Conservation (phyloP, 1,139 yeast genomes). For the Tardiomyces depauwii region DNA sequence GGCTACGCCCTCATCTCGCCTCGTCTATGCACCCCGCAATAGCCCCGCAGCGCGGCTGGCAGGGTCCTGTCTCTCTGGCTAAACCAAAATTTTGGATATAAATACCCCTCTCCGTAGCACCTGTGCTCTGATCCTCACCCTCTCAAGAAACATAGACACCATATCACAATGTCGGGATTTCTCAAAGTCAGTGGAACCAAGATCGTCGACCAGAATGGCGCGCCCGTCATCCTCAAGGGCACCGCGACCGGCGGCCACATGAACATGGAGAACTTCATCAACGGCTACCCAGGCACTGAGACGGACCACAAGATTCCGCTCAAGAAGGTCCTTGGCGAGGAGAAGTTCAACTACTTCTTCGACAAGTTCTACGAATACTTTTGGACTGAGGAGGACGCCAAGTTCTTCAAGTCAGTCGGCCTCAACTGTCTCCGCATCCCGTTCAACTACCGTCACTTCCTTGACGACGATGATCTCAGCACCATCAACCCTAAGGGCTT, state of each 20-base stretch:
- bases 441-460: slow-evolving; percentile 36
- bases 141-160: neutral
- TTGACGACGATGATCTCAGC: slow-evolving; percentile 33
- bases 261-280: slow-evolving; percentile 41
- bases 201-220: slow-evolving; percentile 30
- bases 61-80: too few species aligned
- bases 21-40: too few species aligned
- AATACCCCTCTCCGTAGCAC: too few species aligned
- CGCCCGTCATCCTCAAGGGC: slow-evolving; percentile 29
- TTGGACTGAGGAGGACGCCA: slow-evolving; percentile 37
- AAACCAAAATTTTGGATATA: too few species aligned
- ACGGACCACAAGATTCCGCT: slow-evolving; percentile 34
- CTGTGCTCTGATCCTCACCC: too few species aligned
- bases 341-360: slow-evolving; percentile 34
- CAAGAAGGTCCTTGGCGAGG: slow-evolving; percentile 29
- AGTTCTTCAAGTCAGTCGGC: slow-evolving; percentile 30
- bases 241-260: slow-evolving; percentile 39
- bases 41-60: too few species aligned
- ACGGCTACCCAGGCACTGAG: slow-evolving; percentile 40
- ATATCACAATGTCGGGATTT: slow-evolving; percentile 4
- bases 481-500: slow-evolving; percentile 32
- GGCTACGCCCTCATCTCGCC: too few species aligned
- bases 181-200: slow-evolving; percentile 29
- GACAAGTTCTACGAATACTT: slow-evolving; percentile 38
- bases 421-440: slow-evolving; percentile 37